A percentile compares a stretch with the other conserved stretches of the same genome.
phyloP scores from a whole-genome alignment of 257 asterid species.

The Solanum clarkiae region DNA sequence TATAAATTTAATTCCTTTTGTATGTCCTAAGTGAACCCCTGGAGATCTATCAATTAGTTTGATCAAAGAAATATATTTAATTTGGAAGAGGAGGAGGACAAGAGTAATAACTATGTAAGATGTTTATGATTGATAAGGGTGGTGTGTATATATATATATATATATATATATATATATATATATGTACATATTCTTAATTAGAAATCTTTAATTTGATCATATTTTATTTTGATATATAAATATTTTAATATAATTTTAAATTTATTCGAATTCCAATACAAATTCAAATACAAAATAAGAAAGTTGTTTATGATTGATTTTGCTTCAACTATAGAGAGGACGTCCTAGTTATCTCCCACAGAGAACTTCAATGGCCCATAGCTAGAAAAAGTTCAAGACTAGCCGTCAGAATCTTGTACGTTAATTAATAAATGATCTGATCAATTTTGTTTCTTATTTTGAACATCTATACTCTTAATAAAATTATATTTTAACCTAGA shows the following conservation, averaged over 20 bases:
- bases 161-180: too few relatives aligned
- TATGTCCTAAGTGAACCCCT: not conserved
- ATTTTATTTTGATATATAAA: too few relatives aligned
- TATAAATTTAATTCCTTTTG: not conserved
- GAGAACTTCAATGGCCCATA: not conserved
- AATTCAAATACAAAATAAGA: not conserved
- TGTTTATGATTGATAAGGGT: not conserved
- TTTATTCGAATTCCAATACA: accelerated
- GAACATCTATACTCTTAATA: not conserved
- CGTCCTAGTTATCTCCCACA: not conserved
- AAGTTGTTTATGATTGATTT: not conserved
- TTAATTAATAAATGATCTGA: not conserved
- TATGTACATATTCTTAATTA: too few relatives aligned
- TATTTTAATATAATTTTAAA: not conserved
- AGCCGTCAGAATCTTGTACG: not conserved
- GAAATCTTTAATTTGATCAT: too few relatives aligned
- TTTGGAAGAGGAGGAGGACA: too few relatives aligned
- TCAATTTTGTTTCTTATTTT: not conserved
- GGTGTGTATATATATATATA: too few relatives aligned
- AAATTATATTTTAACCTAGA: too few relatives aligned
- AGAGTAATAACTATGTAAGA: too few relatives aligned
- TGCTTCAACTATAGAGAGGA: not conserved
- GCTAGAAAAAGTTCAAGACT: not conserved
- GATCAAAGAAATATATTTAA: too few relatives aligned
- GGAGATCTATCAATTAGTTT: not conserved